Conservation (phyloP, 2,329 filamentous ascomycete genomes). For the Byssochlamys sp. region DNA sequence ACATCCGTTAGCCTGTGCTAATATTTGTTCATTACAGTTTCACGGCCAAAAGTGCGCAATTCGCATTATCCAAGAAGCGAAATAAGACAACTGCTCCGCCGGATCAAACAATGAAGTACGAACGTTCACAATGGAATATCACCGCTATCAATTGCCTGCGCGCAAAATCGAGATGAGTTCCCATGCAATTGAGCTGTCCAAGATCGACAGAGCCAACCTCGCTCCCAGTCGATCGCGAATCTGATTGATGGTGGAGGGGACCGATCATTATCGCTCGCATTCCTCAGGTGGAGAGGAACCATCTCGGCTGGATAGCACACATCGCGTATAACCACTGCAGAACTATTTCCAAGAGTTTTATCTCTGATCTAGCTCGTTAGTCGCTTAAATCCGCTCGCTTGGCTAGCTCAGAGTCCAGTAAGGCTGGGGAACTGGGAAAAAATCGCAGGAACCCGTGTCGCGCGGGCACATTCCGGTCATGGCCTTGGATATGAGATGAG, state of each 20-base stretch:
- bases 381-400: background rate
- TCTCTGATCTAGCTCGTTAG: background rate
- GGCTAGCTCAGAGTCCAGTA: background rate
- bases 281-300: background rate
- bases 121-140: background rate
- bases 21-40: background rate
- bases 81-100: background rate
- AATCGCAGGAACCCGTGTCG: background rate
- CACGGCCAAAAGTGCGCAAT: background rate
- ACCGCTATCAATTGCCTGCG: background rate
- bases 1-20: background rate
- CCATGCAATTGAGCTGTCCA: background rate
- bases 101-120: background rate
- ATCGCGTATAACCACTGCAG: background rate
- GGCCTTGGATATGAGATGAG: background rate
- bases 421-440: background rate
- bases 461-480: background rate
- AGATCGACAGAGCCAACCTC: background rate
- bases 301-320: background rate
- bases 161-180: background rate
- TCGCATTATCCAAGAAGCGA: background rate
- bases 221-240: background rate
- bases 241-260: background rate
- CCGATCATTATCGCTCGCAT: background rate
- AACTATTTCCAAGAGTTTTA: background rate